phyloP scores from a whole-genome alignment of 805 yeast genomes.

The Wickerhamomyces sydowiorum region DNA sequence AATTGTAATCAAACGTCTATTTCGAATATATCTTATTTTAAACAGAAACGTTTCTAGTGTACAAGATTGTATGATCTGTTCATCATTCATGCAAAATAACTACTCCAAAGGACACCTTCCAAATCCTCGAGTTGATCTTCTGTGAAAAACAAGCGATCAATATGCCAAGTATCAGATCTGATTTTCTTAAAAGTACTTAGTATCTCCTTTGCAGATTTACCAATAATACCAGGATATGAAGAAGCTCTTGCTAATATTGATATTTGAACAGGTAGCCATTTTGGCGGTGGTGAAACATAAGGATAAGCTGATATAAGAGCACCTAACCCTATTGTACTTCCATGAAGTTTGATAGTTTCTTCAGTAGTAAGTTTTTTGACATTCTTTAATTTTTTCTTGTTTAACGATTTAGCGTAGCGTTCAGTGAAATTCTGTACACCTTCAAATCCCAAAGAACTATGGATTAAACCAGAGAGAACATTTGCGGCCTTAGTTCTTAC shows the following conservation, averaged over 20 bases:
- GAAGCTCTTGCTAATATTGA: conserved; percentile 66
- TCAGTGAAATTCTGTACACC: conserved; percentile 37
- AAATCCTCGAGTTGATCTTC: conserved; percentile 80
- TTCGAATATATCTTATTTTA: neutral
- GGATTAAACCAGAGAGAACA: conserved; percentile 77
- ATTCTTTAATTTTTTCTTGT: conserved; percentile 21
- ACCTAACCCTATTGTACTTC: conserved; percentile 84
- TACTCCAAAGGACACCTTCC: conserved; percentile 91
- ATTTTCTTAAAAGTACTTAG: conserved; percentile 84
- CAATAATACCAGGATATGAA: conserved; percentile 71
- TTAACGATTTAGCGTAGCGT: conserved; percentile 19
- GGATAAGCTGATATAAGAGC: conserved; percentile 88
- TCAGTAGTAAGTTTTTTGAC: conserved; percentile 30
- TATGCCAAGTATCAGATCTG: conserved; percentile 94
- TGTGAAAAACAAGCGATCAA: conserved; percentile 71
- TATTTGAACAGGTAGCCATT: conserved; percentile 77
- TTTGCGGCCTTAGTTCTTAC: conserved; percentile 69
- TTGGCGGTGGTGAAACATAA: conserved; percentile 84
- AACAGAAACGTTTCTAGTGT: neutral
- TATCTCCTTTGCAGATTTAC: conserved; percentile 75
- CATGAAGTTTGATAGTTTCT: conserved; percentile 56
- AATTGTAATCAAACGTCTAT: neutral
- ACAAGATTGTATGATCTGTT: too few species aligned
- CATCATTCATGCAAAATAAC: conserved; percentile 67
- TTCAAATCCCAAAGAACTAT: conserved; percentile 34